Evolutionary conservation across 345 rosid species (phyloP).

Genomic region (Arabidopsis arenosa): DNA sequence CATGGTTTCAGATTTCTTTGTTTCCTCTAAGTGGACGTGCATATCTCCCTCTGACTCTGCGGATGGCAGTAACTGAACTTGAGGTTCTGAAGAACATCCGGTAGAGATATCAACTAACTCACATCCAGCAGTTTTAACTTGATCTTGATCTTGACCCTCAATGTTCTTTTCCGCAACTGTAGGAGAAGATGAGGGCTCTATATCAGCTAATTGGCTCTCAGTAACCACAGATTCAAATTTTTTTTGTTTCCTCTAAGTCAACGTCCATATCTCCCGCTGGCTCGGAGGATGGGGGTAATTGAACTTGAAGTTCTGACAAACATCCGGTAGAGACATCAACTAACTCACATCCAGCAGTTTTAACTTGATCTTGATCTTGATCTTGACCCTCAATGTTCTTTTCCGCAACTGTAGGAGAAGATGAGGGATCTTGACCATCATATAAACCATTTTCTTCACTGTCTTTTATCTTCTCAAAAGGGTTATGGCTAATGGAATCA

Average conservation of each 20-base stretch:
- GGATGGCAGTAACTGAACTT: neutral
- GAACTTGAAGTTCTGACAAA: neutral
- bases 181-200: constrained; percentile 5
- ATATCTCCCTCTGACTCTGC: constrained; percentile 1
- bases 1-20: neutral
- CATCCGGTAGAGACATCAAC: neutral
- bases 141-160: neutral
- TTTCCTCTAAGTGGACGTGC: neutral
- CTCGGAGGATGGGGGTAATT: neutral
- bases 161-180: constrained; percentile 7
- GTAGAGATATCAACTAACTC: neutral
- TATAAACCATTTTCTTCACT: constrained; percentile 21
- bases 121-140: neutral
- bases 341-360: neutral
- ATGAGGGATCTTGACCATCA: constrained; percentile 13
- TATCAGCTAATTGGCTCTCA: constrained; percentile 20
- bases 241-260: neutral
- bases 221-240: neutral
- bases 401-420: constrained; percentile 1
- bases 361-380: neutral
- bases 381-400: constrained; percentile 13
- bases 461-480: constrained; percentile 14
- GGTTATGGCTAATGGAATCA: constrained; percentile 8
- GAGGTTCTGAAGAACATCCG: neutral
- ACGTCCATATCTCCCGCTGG: neutral